These are phyloP conservation scores for Penicillium psychrosexuale DNA, from an alignment of 2,329 filamentous ascomycete genomes.

Conservation along the genomic window DNA sequence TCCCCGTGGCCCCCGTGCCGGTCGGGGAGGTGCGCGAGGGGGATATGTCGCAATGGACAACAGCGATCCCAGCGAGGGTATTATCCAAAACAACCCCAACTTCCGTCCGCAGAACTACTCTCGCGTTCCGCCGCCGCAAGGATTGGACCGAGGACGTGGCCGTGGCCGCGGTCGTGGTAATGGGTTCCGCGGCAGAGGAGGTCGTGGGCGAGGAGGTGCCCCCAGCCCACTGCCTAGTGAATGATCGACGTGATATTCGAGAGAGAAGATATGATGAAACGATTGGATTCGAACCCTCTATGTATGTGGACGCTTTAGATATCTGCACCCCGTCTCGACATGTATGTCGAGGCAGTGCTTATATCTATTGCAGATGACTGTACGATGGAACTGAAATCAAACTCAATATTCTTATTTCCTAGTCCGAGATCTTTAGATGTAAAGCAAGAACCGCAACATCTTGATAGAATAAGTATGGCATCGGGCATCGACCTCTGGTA, in stretches of 20 bases:
- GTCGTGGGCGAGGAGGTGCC: constrained; percentile 30
- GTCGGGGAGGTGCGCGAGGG: constrained; percentile 36
- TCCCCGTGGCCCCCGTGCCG: constrained; percentile 24
- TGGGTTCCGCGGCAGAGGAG: constrained; percentile 30
- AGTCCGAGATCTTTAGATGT: background rate
- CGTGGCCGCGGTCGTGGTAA: constrained; percentile 38
- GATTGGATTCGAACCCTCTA: constrained; percentile 6
- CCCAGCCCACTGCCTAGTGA: constrained; percentile 12
- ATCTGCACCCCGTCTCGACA: background rate
- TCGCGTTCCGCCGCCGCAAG: constrained; percentile 50
- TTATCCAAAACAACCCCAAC: constrained; percentile 54
- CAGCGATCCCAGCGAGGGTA: constrained; percentile 51
- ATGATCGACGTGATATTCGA: background rate
- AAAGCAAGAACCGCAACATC: background rate
- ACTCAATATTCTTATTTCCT: background rate
- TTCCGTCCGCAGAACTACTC: constrained; percentile 56
- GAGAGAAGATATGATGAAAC: background rate
- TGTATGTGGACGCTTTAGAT: constrained; percentile 6
- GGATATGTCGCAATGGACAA: constrained; percentile 47
- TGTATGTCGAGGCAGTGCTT: background rate
- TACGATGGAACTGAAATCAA: constrained; percentile 9
- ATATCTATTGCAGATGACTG: constrained; percentile 3
- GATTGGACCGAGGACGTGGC: constrained; percentile 38
- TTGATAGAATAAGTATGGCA: background rate
- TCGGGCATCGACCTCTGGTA: background rate